These are phyloP conservation scores for Meira nashicola DNA, from an alignment of 1,284 basidiomycete genomes.

Conservation along the genomic window DNA sequence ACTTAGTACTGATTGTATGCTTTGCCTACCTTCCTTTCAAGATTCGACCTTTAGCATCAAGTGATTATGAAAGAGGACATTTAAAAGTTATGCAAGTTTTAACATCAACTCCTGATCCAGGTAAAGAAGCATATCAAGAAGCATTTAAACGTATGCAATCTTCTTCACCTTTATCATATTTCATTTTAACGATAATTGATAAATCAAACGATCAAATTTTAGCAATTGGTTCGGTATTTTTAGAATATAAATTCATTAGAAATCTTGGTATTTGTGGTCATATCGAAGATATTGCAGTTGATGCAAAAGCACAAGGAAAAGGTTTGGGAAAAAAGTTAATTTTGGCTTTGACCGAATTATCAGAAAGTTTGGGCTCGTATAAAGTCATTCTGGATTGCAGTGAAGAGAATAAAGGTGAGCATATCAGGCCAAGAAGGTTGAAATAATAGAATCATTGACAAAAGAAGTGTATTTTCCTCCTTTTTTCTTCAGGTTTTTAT, in stretches of 20 bases:
- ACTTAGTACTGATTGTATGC: background rate
- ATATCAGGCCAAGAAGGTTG: conserved; percentile 41
- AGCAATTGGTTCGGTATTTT: conserved; percentile 74
- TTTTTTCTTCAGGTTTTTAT: conserved; percentile 71
- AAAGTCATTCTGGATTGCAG: conserved; percentile 97
- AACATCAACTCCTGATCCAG: conserved; percentile 71
- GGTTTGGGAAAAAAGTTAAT: conserved; percentile 83
- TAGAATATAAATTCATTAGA: conserved; percentile 89
- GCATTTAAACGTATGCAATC: conserved; percentile 26
- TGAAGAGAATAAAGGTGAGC: conserved; percentile 82
- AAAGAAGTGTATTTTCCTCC: conserved; percentile 12
- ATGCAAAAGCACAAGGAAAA: conserved; percentile 78
- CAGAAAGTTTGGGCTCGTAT: conserved; percentile 71
- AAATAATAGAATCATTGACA: background rate
- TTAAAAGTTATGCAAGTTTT: conserved; percentile 76
- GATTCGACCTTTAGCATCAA: conserved; percentile 81
- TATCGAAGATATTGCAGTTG: conserved; percentile 95
- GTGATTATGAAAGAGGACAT: conserved; percentile 79
- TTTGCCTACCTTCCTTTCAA: conserved; percentile 48
- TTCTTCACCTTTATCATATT: conserved; percentile 60
- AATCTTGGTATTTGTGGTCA: conserved; percentile 78
- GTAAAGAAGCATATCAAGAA: conserved; percentile 59
- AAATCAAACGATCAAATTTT: conserved; percentile 72
- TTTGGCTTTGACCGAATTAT: conserved; percentile 70
- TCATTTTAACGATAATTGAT: conserved; percentile 75